Percentiles rank a stretch among this genome's conserved stretches.
phyloP scores from a whole-genome alignment of 495 filamentous ascomycete species.

The Alectoria sarmentosa region DNA sequence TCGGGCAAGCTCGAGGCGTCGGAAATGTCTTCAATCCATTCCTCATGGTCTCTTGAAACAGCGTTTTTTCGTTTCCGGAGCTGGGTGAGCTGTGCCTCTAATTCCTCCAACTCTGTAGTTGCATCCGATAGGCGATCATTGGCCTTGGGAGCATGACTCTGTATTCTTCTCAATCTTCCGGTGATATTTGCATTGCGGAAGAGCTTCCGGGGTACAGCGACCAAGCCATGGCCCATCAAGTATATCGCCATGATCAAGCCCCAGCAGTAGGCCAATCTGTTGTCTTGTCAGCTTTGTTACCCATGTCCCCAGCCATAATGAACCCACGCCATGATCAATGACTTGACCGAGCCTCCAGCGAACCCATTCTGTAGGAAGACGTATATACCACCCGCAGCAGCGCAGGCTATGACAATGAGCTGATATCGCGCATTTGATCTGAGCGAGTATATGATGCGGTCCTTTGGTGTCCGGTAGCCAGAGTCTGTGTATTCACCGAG shows the following conservation, averaged over 20 bases:
- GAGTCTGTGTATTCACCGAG: slow-evolving; percentile 91
- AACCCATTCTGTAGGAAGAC: slow-evolving; percentile 75
- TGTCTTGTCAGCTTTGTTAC: neutral
- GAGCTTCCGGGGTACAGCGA: slow-evolving; percentile 77
- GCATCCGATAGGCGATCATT: slow-evolving; percentile 88
- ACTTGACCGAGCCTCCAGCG: slow-evolving; percentile 57
- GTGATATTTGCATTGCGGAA: slow-evolving; percentile 69
- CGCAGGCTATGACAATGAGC: slow-evolving; percentile 64
- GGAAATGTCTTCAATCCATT: slow-evolving; percentile 90
- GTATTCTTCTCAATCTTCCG: slow-evolving; percentile 62
- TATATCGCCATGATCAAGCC: slow-evolving; percentile 86
- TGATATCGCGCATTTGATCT: slow-evolving; percentile 84
- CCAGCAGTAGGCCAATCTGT: slow-evolving; percentile 77
- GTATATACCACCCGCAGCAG: slow-evolving; percentile 69
- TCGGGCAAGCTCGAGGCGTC: slow-evolving; percentile 67
- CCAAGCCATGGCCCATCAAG: slow-evolving; percentile 93
- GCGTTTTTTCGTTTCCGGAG: slow-evolving; percentile 76
- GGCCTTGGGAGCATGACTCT: slow-evolving; percentile 68
- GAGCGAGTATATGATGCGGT: slow-evolving; percentile 73
- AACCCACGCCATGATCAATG: slow-evolving; percentile 66
- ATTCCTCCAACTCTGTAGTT: slow-evolving; percentile 66
- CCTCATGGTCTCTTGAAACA: slow-evolving; percentile 71
- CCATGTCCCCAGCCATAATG: neutral
- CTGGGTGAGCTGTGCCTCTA: slow-evolving; percentile 72
- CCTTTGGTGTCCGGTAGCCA: slow-evolving; percentile 79